A percentile compares a stretch with the other conserved stretches of the same genome.
These are phyloP conservation scores for Salmacisia buchloeana DNA, from an alignment of 1,284 basidiomycete genomes.

Conservation along the genomic window DNA sequence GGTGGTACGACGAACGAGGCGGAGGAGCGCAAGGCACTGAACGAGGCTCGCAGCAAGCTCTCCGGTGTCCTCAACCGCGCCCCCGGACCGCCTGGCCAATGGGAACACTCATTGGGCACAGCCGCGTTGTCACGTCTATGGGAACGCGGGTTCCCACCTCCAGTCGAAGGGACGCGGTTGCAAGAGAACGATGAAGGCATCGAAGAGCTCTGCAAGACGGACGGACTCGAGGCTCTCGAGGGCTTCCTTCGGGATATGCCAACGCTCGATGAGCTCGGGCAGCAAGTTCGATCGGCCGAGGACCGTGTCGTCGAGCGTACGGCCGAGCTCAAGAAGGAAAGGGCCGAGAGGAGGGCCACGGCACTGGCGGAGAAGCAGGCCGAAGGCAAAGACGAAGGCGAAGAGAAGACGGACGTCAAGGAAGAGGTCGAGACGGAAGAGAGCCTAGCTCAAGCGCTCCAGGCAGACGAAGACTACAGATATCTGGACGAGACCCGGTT, in stretches of 20 bases:
- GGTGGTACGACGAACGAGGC: neutral
- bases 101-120: conserved; percentile 29
- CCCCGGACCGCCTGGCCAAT: conserved; percentile 18
- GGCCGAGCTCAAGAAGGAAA: conserved; percentile 16
- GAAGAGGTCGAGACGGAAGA: conserved; percentile 8
- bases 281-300: conserved; percentile 15
- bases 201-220: conserved; percentile 28
- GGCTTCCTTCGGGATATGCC: conserved; percentile 24
- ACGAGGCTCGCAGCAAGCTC: conserved; percentile 19
- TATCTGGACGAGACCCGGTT: neutral
- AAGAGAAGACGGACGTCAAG: neutral
- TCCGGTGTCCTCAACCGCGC: conserved; percentile 14
- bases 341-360: conserved; percentile 21
- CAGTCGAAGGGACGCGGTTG: conserved; percentile 20
- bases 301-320: neutral
- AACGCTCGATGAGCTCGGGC: conserved; percentile 28
- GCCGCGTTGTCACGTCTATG: conserved; percentile 43
- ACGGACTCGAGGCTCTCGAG: conserved; percentile 46
- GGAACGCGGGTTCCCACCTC: conserved; percentile 37
- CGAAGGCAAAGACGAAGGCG: conserved; percentile 10
- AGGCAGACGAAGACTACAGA: neutral
- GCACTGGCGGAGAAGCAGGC: conserved; percentile 25
- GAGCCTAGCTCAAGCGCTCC: neutral
- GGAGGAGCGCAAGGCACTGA: conserved; percentile 24
- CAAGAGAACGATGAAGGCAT: conserved; percentile 35